These are phyloP conservation scores for Fonsecaea nubica DNA, from an alignment of 2,329 filamentous ascomycete genomes.

Conservation along the genomic window DNA sequence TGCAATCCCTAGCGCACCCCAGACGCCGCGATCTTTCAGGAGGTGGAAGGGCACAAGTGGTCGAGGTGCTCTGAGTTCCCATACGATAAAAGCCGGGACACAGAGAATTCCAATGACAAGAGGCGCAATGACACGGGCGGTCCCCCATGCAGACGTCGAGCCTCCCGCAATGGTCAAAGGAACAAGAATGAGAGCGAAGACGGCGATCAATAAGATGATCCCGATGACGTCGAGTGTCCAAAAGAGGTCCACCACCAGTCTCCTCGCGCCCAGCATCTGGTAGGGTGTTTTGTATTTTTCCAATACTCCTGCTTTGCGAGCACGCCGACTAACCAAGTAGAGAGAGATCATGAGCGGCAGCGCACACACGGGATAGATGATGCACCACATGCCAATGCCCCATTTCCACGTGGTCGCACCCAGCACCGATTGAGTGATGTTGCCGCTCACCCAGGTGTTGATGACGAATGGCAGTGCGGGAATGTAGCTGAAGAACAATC, in stretches of 20 bases:
- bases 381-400: slow-evolving; percentile 69
- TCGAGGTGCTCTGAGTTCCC: slow-evolving; percentile 59
- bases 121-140: slow-evolving; percentile 59
- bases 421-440: slow-evolving; percentile 61
- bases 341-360: slow-evolving; percentile 63
- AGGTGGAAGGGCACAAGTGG: slow-evolving; percentile 67
- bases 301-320: slow-evolving; percentile 59
- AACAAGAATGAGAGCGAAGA: slow-evolving; percentile 60
- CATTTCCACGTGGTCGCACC: slow-evolving; percentile 62
- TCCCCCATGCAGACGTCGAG: slow-evolving; percentile 56
- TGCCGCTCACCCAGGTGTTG: slow-evolving; percentile 70
- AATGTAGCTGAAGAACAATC: slow-evolving; percentile 71
- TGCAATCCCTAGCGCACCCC: slow-evolving; percentile 67
- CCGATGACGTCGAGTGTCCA: slow-evolving; percentile 64
- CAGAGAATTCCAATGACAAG: slow-evolving; percentile 59
- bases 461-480: slow-evolving; percentile 65
- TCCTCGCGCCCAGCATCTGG: slow-evolving; percentile 49
- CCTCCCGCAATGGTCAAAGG: slow-evolving; percentile 66
- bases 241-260: slow-evolving; percentile 56
- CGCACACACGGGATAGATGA: slow-evolving; percentile 65
- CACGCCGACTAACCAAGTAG: slow-evolving; percentile 58
- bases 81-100: slow-evolving; percentile 59
- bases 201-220: slow-evolving; percentile 59
- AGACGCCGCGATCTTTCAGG: slow-evolving; percentile 69
- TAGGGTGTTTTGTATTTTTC: slow-evolving; percentile 54